phyloP scores from a whole-genome alignment of 2,329 filamentous ascomycete species.

The Xylariomycetidae sp. region DNA sequence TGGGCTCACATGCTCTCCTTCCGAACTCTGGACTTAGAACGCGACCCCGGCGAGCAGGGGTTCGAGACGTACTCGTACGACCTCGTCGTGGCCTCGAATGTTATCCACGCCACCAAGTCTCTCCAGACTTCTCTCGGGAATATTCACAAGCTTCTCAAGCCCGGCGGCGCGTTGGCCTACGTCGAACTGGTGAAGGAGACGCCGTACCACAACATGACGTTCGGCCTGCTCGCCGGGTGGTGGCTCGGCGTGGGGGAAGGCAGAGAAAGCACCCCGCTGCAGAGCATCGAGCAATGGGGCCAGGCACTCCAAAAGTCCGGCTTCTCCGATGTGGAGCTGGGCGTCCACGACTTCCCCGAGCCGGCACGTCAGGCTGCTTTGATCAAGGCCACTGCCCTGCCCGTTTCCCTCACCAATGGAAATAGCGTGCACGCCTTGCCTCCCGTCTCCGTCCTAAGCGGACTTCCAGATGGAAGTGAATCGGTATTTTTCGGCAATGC shows the following conservation, averaged over 20 bases:
- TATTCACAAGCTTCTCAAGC: slow-evolving; percentile 22
- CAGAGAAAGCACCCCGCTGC: slow-evolving; percentile 20
- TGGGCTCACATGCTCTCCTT: slow-evolving; percentile 24
- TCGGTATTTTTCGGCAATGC: too few relatives aligned
- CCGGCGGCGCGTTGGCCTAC: slow-evolving; percentile 26
- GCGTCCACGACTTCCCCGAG: slow-evolving; percentile 23
- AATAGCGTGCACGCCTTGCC: too few relatives aligned
- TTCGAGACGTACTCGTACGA: slow-evolving; percentile 25
- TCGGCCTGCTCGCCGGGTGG: slow-evolving; percentile 28
- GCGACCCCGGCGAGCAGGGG: slow-evolving; percentile 20
- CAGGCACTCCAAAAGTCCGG: slow-evolving; percentile 19
- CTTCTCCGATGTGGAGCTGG: slow-evolving; percentile 22
- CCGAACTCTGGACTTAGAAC: slow-evolving; percentile 24
- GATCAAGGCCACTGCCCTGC: slow-evolving; percentile 20
- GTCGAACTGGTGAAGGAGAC: slow-evolving; percentile 25
- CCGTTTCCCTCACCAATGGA: slow-evolving; percentile 12
- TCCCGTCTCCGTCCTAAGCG: too few relatives aligned
- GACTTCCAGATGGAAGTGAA: too few relatives aligned
- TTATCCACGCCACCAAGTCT: slow-evolving; percentile 25
- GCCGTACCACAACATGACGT: slow-evolving; percentile 23
- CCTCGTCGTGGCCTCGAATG: slow-evolving; percentile 27
- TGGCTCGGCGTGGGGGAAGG: slow-evolving; percentile 27
- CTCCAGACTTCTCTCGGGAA: slow-evolving; percentile 22
- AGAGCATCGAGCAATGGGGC: slow-evolving; percentile 23
- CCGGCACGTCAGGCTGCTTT: slow-evolving; percentile 22